These are phyloP conservation scores for Euphrasia arctica DNA, from an alignment of 305 asterid species.

Conservation along the genomic window DNA sequence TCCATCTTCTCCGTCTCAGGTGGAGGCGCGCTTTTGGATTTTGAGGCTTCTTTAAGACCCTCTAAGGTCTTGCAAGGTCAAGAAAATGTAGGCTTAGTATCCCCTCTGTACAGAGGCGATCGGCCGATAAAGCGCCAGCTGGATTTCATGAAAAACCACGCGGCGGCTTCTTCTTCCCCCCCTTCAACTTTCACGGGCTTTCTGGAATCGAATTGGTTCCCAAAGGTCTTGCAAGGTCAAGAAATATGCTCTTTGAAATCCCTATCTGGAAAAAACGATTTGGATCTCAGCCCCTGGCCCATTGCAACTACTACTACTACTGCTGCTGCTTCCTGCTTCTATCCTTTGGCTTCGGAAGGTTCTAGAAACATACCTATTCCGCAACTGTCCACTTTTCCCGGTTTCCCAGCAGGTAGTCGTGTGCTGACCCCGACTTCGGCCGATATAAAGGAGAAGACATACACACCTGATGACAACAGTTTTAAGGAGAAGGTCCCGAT, in stretches of 20 bases:
- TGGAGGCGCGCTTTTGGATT: constrained; percentile 73
- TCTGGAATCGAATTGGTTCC: constrained; percentile 88
- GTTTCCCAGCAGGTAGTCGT: constrained; percentile 46
- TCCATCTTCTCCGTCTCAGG: constrained; percentile 33
- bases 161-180: constrained; percentile 33
- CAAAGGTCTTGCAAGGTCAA: constrained; percentile 99
- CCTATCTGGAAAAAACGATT: constrained; percentile 57
- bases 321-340: constrained; percentile 52
- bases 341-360: constrained; percentile 90
- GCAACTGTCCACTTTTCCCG: constrained; percentile 43
- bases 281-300: constrained; percentile 53
- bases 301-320: constrained; percentile 28
- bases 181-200: constrained; percentile 58
- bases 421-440: constrained; percentile 36
- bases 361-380: constrained; percentile 56
- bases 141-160: constrained; percentile 58
- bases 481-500: constrained; percentile 43
- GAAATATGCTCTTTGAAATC: constrained; percentile 92
- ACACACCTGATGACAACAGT: constrained; percentile 30
- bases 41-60: constrained; percentile 89
- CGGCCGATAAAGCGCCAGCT: constrained; percentile 53
- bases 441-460: constrained; percentile 36
- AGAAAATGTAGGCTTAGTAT: constrained; percentile 76
- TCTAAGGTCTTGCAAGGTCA: constrained; percentile 99
- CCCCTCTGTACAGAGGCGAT: constrained; percentile 64